Conservation (phyloP, 192 early-diverging fungal species). For the Coemansia sp. region DNA sequence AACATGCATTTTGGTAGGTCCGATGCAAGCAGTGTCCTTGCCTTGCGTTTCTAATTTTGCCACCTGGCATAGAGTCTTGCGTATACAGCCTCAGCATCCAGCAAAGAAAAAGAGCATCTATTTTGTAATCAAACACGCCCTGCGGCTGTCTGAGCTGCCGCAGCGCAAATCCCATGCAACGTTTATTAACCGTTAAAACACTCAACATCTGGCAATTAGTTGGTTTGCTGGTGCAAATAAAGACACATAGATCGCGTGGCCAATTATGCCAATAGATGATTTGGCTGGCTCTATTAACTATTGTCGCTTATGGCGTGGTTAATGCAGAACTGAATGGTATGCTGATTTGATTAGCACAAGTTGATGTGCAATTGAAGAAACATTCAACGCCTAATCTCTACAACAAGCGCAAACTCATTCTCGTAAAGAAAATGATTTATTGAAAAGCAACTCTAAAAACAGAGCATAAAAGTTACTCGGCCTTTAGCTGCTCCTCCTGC, state of each 20-base stretch:
- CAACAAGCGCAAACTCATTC: too few relatives aligned
- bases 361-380: too few relatives aligned
- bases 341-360: too few relatives aligned
- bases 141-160: background rate
- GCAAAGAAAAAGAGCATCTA: background rate
- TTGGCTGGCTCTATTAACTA: too few relatives aligned
- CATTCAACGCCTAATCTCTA: too few relatives aligned
- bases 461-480: background rate
- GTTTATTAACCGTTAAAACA: background rate
- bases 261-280: too few relatives aligned
- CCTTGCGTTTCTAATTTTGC: background rate
- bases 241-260: background rate
- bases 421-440: too few relatives aligned
- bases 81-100: too few relatives aligned
- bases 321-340: too few relatives aligned
- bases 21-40: background rate
- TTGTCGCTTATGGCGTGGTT: too few relatives aligned
- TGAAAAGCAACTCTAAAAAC: too few relatives aligned
- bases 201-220: background rate
- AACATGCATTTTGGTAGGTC: background rate
- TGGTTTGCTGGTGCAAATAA: background rate
- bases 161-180: background rate
- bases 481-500: constrained; percentile 7
- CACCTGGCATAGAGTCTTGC: background rate
- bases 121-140: background rate